Evolutionary conservation across 2,329 filamentous ascomycete species (phyloP).

Genomic region (Huntiella decipiens): DNA sequence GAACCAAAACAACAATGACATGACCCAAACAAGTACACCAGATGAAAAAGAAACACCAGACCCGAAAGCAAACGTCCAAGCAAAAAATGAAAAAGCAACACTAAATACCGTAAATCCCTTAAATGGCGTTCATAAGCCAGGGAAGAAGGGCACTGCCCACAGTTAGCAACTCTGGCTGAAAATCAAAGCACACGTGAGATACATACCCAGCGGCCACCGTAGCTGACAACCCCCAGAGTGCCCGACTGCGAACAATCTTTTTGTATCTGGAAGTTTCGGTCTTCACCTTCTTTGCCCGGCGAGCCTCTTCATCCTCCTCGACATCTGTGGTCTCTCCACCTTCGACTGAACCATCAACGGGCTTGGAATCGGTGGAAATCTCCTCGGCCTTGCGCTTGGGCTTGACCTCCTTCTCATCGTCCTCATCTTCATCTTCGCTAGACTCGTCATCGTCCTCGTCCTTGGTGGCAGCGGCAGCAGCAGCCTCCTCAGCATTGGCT

Average conservation of each 20-base stretch:
- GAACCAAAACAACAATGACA: neutral
- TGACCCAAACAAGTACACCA: neutral
- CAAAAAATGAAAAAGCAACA: conserved; percentile 4
- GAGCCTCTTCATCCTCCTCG: conserved; percentile 24
- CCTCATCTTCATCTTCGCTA: conserved; percentile 21
- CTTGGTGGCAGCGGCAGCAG: conserved; percentile 18
- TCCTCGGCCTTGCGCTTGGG: conserved; percentile 59
- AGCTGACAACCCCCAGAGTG: conserved; percentile 68
- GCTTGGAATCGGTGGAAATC: conserved; percentile 41
- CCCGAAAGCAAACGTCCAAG: neutral
- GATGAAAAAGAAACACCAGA: neutral
- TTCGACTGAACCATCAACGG: conserved; percentile 13
- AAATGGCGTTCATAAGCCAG: conserved; percentile 33
- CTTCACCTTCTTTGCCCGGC: conserved; percentile 55
- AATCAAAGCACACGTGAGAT: conserved; percentile 3
- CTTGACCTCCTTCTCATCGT: conserved; percentile 18
- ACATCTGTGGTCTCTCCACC: conserved; percentile 21
- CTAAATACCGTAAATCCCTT: conserved; percentile 13
- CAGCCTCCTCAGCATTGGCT: conserved; percentile 25
- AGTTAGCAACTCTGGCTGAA: conserved; percentile 11
- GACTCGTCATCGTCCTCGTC: conserved; percentile 13
- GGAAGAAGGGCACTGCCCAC: conserved; percentile 26
- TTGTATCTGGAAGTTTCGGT: conserved; percentile 67
- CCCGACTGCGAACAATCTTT: conserved; percentile 70
- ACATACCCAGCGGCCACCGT: conserved; percentile 84